Evolutionary conservation across 176 grass and related monocot genomes (phyloP).

Genomic region (Aegilops sharonensis): DNA sequence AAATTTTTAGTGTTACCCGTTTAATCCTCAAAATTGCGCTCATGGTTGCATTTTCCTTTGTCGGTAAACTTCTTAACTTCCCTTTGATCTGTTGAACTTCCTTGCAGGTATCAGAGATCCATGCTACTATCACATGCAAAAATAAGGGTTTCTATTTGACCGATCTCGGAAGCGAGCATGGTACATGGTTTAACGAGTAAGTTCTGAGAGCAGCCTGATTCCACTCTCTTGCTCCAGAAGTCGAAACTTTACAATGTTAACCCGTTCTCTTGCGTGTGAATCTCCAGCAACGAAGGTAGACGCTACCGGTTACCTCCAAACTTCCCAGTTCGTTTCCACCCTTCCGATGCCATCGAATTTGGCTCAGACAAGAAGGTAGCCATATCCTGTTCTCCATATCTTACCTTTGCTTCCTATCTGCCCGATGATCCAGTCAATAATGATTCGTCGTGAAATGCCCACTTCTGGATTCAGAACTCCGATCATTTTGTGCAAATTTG

Average conservation of each 20-base stretch:
- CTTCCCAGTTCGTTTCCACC: slow-evolving; percentile 75
- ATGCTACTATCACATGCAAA: slow-evolving; percentile 81
- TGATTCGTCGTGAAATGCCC: not conserved
- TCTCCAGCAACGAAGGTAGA: slow-evolving; percentile 77
- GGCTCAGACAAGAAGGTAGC: slow-evolving; percentile 87
- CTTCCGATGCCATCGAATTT: slow-evolving; percentile 72
- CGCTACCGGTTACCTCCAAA: slow-evolving; percentile 67
- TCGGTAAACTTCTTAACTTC: not conserved
- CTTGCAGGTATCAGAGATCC: slow-evolving; percentile 71
- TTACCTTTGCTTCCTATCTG: not conserved
- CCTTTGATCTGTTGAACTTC: slow-evolving; percentile 19
- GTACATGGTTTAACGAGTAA: slow-evolving; percentile 92
- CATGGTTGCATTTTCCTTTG: not conserved
- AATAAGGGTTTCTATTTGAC: slow-evolving; percentile 86
- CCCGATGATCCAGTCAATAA: not conserved
- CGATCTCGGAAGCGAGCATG: slow-evolving; percentile 73
- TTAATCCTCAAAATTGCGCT: not conserved
- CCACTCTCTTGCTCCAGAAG: not conserved
- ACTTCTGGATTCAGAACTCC: slow-evolving; percentile 3
- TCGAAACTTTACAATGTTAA: slow-evolving; percentile 1
- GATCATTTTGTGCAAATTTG: not conserved
- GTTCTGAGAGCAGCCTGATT: slow-evolving; percentile 26
- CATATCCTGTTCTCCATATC: not conserved
- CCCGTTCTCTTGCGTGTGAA: slow-evolving; percentile 6
- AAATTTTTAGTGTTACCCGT: not conserved